Conservation (phyloP, 345 rosid species). For the Firmiana major region DNA sequence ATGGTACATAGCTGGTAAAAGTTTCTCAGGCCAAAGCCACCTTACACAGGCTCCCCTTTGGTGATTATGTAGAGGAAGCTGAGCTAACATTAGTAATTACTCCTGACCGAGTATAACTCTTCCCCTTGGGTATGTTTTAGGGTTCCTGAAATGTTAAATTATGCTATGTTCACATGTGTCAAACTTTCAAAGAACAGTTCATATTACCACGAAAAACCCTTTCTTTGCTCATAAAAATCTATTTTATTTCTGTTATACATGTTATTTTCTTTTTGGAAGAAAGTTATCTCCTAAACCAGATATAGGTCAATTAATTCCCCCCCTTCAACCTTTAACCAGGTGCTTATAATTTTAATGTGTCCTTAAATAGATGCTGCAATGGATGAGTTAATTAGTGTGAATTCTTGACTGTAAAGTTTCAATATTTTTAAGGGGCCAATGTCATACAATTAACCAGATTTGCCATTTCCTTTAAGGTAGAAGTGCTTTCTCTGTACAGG, state of each 20-base stretch:
- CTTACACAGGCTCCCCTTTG: slow-evolving; percentile 45
- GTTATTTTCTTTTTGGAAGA: slow-evolving; percentile 1
- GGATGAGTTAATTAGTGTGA: not conserved
- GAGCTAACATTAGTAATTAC: slow-evolving; percentile 62
- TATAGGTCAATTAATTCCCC: not conserved
- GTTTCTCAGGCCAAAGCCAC: slow-evolving; percentile 81
- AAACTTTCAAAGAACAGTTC: not conserved
- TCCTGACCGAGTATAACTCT: slow-evolving; percentile 73
- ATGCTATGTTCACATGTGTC: not conserved
- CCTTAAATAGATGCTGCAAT: not conserved
- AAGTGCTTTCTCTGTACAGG: not conserved
- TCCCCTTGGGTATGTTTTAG: slow-evolving; percentile 7
- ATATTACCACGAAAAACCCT: not conserved
- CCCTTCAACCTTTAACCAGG: not conserved
- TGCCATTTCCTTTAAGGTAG: not conserved
- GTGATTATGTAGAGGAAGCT: slow-evolving; percentile 46
- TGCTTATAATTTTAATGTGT: not conserved
- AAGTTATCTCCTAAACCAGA: not conserved
- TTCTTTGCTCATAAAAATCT: not conserved
- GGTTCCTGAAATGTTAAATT: not conserved
- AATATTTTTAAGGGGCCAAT: not conserved
- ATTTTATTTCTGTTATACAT: not conserved
- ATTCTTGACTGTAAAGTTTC: not conserved
- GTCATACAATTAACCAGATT: not conserved
- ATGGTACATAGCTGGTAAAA: slow-evolving; percentile 21